These are phyloP conservation scores for Kregervanrija fluxuum DNA, from an alignment of 805 yeast genomes.

Conservation along the genomic window DNA sequence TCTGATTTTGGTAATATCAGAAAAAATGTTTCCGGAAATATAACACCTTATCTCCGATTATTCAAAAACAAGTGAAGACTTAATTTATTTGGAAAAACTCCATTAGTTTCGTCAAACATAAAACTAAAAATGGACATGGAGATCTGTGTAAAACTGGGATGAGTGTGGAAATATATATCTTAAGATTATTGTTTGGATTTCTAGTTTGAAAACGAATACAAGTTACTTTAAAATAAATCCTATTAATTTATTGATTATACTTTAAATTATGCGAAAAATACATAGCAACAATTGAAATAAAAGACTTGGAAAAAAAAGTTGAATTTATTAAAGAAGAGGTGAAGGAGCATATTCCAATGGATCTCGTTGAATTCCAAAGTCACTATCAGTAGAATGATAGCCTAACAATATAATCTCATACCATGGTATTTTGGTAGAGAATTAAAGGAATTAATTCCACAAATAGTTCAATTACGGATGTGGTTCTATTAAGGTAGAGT, in stretches of 20 bases:
- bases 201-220: background rate
- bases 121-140: background rate
- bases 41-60: conserved; percentile 6
- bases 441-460: too few relatives aligned
- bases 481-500: too few relatives aligned
- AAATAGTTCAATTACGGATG: too few relatives aligned
- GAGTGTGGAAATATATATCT: conserved; percentile 24
- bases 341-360: background rate
- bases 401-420: too few relatives aligned
- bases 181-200: conserved; percentile 11
- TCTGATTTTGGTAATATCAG: background rate
- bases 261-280: conserved; percentile 8
- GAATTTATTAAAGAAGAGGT: background rate
- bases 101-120: conserved; percentile 6
- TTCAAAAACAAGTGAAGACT: conserved; percentile 4
- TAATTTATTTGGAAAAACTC: conserved; percentile 6
- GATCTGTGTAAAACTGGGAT: conserved; percentile 13
- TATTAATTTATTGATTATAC: conserved; percentile 7
- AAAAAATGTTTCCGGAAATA: conserved; percentile 7
- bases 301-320: background rate
- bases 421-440: too few relatives aligned
- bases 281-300: conserved; percentile 5
- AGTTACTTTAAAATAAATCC: background rate
- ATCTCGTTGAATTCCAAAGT: too few relatives aligned
- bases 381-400: too few relatives aligned